Evolutionary conservation across 2,329 filamentous ascomycete species (phyloP).

Genomic region (Pseudopithomyces maydicus): DNA sequence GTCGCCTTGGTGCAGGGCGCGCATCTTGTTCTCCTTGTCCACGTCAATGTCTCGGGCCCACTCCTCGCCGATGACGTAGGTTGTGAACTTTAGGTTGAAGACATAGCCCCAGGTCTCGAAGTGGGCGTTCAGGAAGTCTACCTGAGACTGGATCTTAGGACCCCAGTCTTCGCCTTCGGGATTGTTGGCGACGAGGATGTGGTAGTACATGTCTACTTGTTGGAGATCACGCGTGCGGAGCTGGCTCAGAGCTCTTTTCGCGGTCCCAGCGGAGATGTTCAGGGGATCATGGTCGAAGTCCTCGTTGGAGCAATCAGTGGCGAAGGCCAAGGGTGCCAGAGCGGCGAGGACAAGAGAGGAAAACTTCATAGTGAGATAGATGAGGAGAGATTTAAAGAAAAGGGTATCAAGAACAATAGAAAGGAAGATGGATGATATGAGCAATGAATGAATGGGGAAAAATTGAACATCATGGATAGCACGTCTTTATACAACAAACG

Average conservation of each 20-base stretch:
- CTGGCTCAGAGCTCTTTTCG: slow-evolving; percentile 10
- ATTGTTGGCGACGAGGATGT: slow-evolving; percentile 14
- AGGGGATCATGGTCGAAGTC: slow-evolving; percentile 16
- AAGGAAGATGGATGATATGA: background rate
- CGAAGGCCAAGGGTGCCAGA: slow-evolving; percentile 8
- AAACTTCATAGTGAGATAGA: slow-evolving; percentile 14
- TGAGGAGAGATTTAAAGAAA: slow-evolving; percentile 4
- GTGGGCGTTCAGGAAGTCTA: slow-evolving; percentile 17
- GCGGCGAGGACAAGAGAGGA: slow-evolving; percentile 8
- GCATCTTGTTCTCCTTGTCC: slow-evolving; percentile 46
- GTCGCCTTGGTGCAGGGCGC: slow-evolving; percentile 56
- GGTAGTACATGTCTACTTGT: slow-evolving; percentile 16
- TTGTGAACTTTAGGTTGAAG: slow-evolving; percentile 16
- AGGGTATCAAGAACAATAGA: background rate
- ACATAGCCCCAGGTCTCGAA: slow-evolving; percentile 19
- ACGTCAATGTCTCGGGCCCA: slow-evolving; percentile 21
- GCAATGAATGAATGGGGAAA: background rate
- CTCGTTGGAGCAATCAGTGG: slow-evolving; percentile 16
- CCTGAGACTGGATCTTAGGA: slow-evolving; percentile 12
- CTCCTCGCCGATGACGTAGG: slow-evolving; percentile 14
- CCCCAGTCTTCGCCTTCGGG: slow-evolving; percentile 13
- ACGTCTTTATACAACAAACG: background rate
- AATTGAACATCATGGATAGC: background rate
- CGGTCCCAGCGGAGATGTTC: slow-evolving; percentile 12
- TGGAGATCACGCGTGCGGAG: slow-evolving; percentile 15